Evolutionary conservation across 257 asterid genomes (phyloP), one percentile per base, ranked within the genome.

Genomic region (Primulina tabacum): DNA sequence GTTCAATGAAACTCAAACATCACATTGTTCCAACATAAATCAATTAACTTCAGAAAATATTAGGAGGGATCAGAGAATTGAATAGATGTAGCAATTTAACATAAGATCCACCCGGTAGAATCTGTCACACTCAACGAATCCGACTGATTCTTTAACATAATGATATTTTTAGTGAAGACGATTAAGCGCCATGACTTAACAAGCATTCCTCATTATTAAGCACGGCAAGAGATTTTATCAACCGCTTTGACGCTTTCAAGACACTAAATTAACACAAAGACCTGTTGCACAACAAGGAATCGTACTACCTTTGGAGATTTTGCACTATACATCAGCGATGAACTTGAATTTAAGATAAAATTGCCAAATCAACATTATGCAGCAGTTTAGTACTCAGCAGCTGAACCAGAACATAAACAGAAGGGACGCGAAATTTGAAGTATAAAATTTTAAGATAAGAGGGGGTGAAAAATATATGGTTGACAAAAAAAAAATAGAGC

Each of bases 11-110:
- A 65, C 69, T 26, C 30, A 64, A 47, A 60, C 20, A 68, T 16
- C 56, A 55, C 61, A n/a, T 21, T 32, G 62, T 75, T 74, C 67
- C 78, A 65, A 67, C 57, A 43, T 20, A 68, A 71, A 40, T 34
- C 9, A 30, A 20, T 61, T 20, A 58, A 53, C 70, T 43, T 50
- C 40, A 68, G 0, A 17, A 32, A 50, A 18, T 47, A 62, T 4
- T 38, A 64, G 29, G 26, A 64, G 14, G 56, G 68, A 69, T 16
- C 66, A 64, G 29, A 63, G 24, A 18, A 52, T 7, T 7, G 43
- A 35, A 33, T 20, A 67, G 34, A 57, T 40, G 9, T 4, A 33
- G 52, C 18, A 47, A 66, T 34, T 59, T 40, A 70, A 72, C 34
- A 73, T 47, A 67, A 29, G 18, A 17, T 16, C 33, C 64, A 60